Evolutionary conservation across 2,329 filamentous ascomycete species (phyloP), one percentile per base, ranked within the genome.

Genomic region (Aureobasidium namibiae): DNA sequence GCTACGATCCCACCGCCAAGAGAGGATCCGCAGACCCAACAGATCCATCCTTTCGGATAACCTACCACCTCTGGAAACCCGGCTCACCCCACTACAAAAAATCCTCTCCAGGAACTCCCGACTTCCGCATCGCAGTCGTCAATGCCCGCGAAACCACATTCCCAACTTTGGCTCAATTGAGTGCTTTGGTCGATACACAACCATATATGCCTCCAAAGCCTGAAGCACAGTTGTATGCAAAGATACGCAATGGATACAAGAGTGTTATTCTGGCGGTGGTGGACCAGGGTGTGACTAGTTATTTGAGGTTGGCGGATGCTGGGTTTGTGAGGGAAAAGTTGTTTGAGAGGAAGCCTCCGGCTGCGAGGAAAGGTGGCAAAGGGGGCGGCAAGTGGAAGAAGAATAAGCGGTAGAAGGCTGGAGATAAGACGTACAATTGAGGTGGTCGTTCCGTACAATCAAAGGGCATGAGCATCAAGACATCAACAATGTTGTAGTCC

Each of bases 241-340:
- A 89, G 61, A 75, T 97, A 63, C 92, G 91, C 73, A 85, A 95
- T 67, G 94, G 91, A 1, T 85, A 87, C 70, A 82, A 90, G 64
- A 94, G 90, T 72, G 88, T 94, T 33, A 78, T 96, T 34, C 71
- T 99, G 24, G 94, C 92, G 0, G 82, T 97, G 2, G 91, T 96
- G 34, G 94, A 97, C 70, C 83, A 90, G 63, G 94, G 94, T 0
- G 80, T 97, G 23, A 87, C 92, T 46, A 34, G 33, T 34, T 34
- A 34, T 13, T 14, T 34, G 33, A 34, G 11, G 13, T 13, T 34
- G 13, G 33, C 9, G 3, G 33, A 34, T 34, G 33, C 33, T 34
- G 33, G 33, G 11, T 34, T 34, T 73, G 86, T 70, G 1, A 66
- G 69, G 63, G 90, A 95, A 72, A 83, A 75, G 70, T 68, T 96